Evolutionary conservation across 768 basidiomycete genomes (phyloP).

Genomic region (Boletus pseudo-olivaceus): DNA sequence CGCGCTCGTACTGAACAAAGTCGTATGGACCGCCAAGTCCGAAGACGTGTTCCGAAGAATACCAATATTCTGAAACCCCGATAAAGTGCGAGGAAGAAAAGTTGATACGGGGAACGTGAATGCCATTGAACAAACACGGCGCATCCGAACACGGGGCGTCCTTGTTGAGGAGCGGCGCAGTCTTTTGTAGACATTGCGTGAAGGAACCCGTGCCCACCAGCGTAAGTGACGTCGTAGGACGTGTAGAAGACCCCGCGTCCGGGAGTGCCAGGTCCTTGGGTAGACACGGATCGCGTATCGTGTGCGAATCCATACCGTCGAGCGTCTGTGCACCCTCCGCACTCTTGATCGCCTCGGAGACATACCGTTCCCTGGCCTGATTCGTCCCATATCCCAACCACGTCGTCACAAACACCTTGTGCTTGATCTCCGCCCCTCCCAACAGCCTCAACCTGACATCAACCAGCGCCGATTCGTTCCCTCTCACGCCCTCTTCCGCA

Average conservation of each 20-base stretch:
- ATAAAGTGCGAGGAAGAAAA: constrained; percentile 93
- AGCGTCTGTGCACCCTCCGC: constrained; percentile 41
- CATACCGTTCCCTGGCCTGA: constrained; percentile 91
- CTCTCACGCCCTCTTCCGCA: constrained; percentile 47
- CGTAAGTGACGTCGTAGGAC: constrained; percentile 51
- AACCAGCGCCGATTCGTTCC: constrained; percentile 55
- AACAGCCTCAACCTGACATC: constrained; percentile 80
- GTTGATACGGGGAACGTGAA: constrained; percentile 91
- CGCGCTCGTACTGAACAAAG: constrained; percentile 93
- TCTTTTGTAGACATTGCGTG: constrained; percentile 70
- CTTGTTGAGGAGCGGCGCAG: constrained; percentile 81
- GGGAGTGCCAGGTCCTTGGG: constrained; percentile 67
- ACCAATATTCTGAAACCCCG: constrained; percentile 99
- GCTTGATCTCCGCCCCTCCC: constrained; percentile 81
- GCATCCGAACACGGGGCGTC: constrained; percentile 74
- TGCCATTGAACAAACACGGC: constrained; percentile 92
- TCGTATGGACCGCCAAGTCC: constrained; percentile 94
- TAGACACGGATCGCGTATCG: constrained; percentile 85
- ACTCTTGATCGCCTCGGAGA: constrained; percentile 59
- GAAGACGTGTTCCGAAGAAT: constrained; percentile 96
- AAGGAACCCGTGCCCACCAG: constrained; percentile 90
- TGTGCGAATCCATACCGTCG: constrained; percentile 22
- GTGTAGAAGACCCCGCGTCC: constrained; percentile 44
- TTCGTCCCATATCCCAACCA: constrained; percentile 99
- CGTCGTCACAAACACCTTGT: constrained; percentile 95